Evolutionary conservation across 2,329 filamentous ascomycete genomes (phyloP), one percentile per base, ranked within the genome.

Genomic region (Nemania diffusa): DNA sequence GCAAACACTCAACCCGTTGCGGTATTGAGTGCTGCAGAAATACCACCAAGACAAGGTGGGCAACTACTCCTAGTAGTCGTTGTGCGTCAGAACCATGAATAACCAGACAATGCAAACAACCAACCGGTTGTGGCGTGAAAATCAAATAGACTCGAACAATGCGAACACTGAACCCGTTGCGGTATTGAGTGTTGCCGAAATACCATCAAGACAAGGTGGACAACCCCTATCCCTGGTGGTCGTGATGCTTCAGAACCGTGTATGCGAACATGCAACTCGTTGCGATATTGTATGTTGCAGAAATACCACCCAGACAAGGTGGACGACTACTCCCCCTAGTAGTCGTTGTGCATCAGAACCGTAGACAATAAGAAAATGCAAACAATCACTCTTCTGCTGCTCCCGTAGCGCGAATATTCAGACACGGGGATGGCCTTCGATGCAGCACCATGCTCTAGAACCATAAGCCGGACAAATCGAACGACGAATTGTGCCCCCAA

Each of bases 131-230:
- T 9, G 40, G 17, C 6, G 40, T 5, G 6, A 8, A 32, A 32
- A 32, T 29, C 46, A n/a, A 61, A 29, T 34, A 52, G 27, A 46
- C 37, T 48, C 60, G 20, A 29, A 62, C 50, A 60, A 52, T 42
- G 57, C 20, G 37, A 51, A 29, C 24, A 52, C 1, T 2, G 3
- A 60, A 13, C 46, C 44, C 17, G n/a, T 42, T 27, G 7, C n/a
- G 13, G 5, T 3, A 20, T 17, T 32, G 42, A 5, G 17, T 58
- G 42, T 2, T 34, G 22, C 22, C 1, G 1, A 9, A 48, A 34
- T 29, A 9, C 40, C n/a, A 40, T 22, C 15, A 24, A 55, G 37
- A 48, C 50, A 53, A 46, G 32, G 34, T 22, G 24, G 46, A 61
- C 48, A 29, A 44, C 5, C n/a, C n/a, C n/a, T 15, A 3, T 22